Base-by-base conservation (phyloP, 805 yeast genomes). In the Schizosaccharomyces cryophilus region DNA sequence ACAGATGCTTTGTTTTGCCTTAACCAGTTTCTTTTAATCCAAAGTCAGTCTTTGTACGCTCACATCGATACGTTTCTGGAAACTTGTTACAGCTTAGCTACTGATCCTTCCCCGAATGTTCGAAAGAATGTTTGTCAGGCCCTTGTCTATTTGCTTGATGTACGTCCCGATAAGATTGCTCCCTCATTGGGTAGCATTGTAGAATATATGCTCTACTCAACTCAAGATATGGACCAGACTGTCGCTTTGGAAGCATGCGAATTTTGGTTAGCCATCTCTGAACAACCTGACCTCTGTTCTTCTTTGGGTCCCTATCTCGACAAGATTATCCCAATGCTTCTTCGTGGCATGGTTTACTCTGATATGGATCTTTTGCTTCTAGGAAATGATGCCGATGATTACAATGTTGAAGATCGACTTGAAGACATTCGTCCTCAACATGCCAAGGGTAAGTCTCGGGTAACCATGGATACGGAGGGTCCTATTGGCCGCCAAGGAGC, bases 171-270 rank as follows among this genome's bases (percentile, higher is more conserved):
- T 65, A 85, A 83, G 69, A 73, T 93, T 42, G 71, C 78, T 60
- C 87, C 89, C 6, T 95, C 90, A 69, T 70, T 90, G 62, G 80
- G 78, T 61, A 96, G 96, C n/a, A 87, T 93, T 17, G 79, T 90
- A 51, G 79, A 81, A 64, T 93, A 85, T 73, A 82, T 89, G 67
- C 71, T 87, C 60, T 96, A 88, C 72, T 79, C 88, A 63, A 80
- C 90, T 73, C 77, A 78, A 62, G 74, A 75, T 61, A 70, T 71
- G 24, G 82, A 83, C 64, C 89, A 85, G 65, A 82, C 78, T 61
- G 94, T 87, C 40, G 84, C 95, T 0, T 74, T 89, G 62, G 96
- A 89, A 69, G 96, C 95, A 2, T 87, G 96, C 70, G 97, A 93
- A 72, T 88, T 93, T 66, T 73, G 93, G 63, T 77, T 90, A 55